Evolutionary conservation across 768 basidiomycete genomes (phyloP).

Genomic region (Pleurotus pulmonarius): DNA sequence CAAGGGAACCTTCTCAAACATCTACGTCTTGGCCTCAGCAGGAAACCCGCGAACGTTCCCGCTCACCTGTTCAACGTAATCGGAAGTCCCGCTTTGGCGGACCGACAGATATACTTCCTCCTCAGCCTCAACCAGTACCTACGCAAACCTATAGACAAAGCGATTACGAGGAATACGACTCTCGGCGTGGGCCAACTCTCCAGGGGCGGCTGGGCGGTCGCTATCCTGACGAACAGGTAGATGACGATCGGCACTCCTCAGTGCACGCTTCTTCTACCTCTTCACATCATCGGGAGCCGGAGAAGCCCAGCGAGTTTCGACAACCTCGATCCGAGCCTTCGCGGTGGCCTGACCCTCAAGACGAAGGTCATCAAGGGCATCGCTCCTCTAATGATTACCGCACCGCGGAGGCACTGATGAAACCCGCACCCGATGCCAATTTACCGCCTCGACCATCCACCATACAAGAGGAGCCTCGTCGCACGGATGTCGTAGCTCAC

Average conservation of each 20-base stretch:
- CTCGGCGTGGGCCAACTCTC: neutral
- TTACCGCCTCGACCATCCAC: conserved; percentile 1
- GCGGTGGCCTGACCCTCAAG: neutral
- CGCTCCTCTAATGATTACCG: neutral
- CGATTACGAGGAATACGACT: neutral
- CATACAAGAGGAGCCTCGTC: neutral
- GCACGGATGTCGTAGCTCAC: neutral
- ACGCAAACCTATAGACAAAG: neutral
- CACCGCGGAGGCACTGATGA: neutral
- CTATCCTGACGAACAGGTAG: neutral
- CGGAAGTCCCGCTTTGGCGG: neutral
- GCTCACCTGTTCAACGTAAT: conserved; percentile 7
- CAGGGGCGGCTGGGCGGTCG: neutral
- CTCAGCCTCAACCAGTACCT: neutral
- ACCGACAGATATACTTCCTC: neutral
- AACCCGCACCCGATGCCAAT: neutral
- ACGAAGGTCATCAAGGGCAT: neutral
- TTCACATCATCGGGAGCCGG: neutral
- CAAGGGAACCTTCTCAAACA: conserved; percentile 23
- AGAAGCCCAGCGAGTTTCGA: neutral
- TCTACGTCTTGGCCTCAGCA: conserved; percentile 18
- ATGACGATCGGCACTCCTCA: neutral
- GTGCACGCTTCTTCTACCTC: neutral
- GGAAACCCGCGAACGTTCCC: conserved; percentile 10
- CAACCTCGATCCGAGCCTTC: neutral